A percentile compares a stretch with the other conserved stretches of the same genome.
phyloP scores from a whole-genome alignment of 345 rosid species.

The Rhodomyrtus tomentosa region DNA sequence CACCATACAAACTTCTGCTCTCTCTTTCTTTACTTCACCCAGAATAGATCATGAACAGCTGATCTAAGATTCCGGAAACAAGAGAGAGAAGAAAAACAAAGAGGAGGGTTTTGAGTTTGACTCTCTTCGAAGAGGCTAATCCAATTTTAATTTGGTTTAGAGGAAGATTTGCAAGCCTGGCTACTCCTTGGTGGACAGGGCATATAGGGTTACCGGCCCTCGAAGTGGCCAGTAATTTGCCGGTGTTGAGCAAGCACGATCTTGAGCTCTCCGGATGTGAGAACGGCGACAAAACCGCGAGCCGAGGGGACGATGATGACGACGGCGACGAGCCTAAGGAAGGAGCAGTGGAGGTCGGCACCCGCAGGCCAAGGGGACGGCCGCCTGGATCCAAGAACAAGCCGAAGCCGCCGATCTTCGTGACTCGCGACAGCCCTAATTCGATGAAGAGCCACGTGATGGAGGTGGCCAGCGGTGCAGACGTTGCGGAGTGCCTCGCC shows the following conservation, averaged over 20 bases:
- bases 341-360: constrained; percentile 13
- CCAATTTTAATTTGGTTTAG: neutral
- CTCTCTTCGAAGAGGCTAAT: neutral
- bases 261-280: neutral
- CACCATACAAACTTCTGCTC: neutral
- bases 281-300: constrained; percentile 20
- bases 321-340: constrained; percentile 5
- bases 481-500: constrained; percentile 68
- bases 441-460: constrained; percentile 86
- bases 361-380: constrained; percentile 68
- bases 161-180: neutral
- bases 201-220: neutral
- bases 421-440: constrained; percentile 91
- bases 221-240: neutral
- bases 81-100: neutral
- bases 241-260: neutral
- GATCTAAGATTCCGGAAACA: neutral
- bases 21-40: neutral
- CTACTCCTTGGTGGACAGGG: neutral
- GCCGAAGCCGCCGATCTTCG: constrained; percentile 67
- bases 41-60: neutral
- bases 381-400: constrained; percentile 93
- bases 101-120: neutral
- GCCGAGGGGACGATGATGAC: constrained; percentile 29
- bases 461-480: constrained; percentile 73